Base-by-base conservation (phyloP, 1,284 basidiomycete genomes). In the Mycena sp. region DNA sequence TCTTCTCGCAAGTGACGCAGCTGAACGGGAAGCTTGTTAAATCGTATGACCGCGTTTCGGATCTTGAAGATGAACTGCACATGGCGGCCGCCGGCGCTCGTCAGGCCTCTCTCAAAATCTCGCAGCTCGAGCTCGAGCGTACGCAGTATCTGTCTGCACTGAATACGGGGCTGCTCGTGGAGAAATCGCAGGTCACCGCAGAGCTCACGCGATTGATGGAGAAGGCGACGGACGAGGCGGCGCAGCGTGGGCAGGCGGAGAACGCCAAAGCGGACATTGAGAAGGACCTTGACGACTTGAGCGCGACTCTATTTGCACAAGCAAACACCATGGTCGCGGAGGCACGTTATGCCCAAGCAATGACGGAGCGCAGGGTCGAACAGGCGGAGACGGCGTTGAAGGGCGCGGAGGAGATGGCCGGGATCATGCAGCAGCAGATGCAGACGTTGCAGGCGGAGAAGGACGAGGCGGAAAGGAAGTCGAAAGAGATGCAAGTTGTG, bases 141-240 rank as follows among this genome's bases (percentile, higher is more conserved):
- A 87, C 88, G 2, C 87, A 91, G 69, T 91, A 94, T 72, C 84
- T 95, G 1, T 86, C 90, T 4, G 90, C 92, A 10, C 80, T 96
- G 59, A 91, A 93, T 74, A 93, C 94, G 0, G 97, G 97, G 7
- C 78, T 98, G 30, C 83, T 99, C 44, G 96, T 99, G 25, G 97
- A 99, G 78, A 91, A 95, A 75, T 83, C 87, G 29, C 92, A 97
- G 76, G 96, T 99, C 63, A 95, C 93, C 19, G 78, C 88, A 9
- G 98, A 99, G 79, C 91, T 99, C 72, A 97, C 91, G 70, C 87
- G 95, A 29, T 83, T 99, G 67, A 99, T 99, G 88, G 94, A 97
- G 70, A 91, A 91, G 54, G 91, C 96, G 21, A 94, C 96, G 14
- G 95, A 98, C 72, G 97, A 98, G 78, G 95, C 96, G 21, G 89